phyloP scores from a whole-genome alignment of 2,329 filamentous ascomycete genomes.

The Penicillium sp. region DNA sequence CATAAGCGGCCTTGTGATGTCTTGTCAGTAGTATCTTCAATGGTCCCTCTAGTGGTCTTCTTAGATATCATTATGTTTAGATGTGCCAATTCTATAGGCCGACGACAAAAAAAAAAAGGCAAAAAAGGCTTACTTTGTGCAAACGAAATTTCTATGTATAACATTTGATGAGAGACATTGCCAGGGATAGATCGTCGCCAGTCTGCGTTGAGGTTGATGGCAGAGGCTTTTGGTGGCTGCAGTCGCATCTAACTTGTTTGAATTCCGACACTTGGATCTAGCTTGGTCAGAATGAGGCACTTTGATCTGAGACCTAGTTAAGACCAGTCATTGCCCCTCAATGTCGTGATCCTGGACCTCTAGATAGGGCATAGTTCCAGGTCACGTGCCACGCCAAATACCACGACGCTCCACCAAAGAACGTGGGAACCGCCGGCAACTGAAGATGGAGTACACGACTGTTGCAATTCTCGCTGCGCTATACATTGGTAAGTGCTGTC shows the following conservation, averaged over 20 bases:
- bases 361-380: constrained; percentile 5
- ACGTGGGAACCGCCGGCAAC: constrained; percentile 5
- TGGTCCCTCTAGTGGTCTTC: too few species aligned
- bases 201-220: not conserved
- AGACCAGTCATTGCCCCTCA: not conserved
- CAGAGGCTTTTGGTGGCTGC: not conserved
- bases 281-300: not conserved
- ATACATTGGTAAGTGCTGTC: constrained; percentile 18
- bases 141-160: too few species aligned
- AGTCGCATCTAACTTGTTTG: not conserved
- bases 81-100: too few species aligned
- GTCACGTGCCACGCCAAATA: constrained; percentile 6
- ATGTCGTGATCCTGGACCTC: constrained; percentile 1
- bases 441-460: constrained; percentile 24
- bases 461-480: constrained; percentile 18
- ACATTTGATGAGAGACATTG: not conserved
- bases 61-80: too few species aligned
- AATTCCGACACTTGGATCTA: not conserved
- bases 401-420: constrained; percentile 9
- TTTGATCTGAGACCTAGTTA: not conserved
- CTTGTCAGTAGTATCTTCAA: too few species aligned
- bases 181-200: not conserved
- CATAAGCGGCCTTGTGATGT: too few species aligned
- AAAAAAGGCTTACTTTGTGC: too few species aligned
- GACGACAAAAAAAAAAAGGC: too few species aligned